Evolutionary conservation across 192 early-diverging fungal species (phyloP), one percentile per base, ranked within the genome.

Genomic region (Coemansia sp.): DNA sequence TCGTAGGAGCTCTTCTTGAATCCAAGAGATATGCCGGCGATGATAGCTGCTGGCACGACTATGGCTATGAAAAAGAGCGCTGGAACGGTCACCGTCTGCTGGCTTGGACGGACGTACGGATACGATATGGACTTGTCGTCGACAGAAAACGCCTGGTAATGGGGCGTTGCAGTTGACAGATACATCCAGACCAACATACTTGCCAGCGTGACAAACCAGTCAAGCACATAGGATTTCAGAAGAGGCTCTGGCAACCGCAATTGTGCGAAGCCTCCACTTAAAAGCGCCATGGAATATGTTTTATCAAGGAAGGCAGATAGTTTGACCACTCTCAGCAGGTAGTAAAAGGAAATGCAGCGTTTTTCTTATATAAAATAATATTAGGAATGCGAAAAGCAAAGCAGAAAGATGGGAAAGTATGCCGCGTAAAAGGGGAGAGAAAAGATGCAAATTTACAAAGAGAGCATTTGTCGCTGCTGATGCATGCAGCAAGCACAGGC

Each of bases 61-160:
- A 74, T 80, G n/a, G 72, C 63, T 15, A 74, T 56, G 25, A 55
- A 30, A 25, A 80, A 71, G 58, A 80, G 77, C 64, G 58, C 61
- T 13, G 77, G 72, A 12, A 71, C 72, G 0, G 77, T 74, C 64
- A 80, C 77, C 0, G 71, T 80, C 34, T 80, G 77, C 46, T 80
- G 29, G 29, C 51, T 42, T 31, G 77, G 77, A 28, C 58, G 61
- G n/a, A 80, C 52, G 57, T 80, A 80, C 25, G 87, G 86, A 58
- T 84, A 86, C 62, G 87, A 84, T 55, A 94, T 86, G 4, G 82
- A 63, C 45, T 85, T 87, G 76, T 94, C 85, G 28, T 86, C 63
- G 4, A 94, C 75, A 7, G 87, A 89, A 59, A 94, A 94, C 30
- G 82, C 63, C 68, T 88, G 84, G 61, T 90, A 88, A 68, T 85